These are phyloP conservation scores for Tubosaeta sp. DNA, from an alignment of 768 basidiomycete genomes.

Conservation along the genomic window DNA sequence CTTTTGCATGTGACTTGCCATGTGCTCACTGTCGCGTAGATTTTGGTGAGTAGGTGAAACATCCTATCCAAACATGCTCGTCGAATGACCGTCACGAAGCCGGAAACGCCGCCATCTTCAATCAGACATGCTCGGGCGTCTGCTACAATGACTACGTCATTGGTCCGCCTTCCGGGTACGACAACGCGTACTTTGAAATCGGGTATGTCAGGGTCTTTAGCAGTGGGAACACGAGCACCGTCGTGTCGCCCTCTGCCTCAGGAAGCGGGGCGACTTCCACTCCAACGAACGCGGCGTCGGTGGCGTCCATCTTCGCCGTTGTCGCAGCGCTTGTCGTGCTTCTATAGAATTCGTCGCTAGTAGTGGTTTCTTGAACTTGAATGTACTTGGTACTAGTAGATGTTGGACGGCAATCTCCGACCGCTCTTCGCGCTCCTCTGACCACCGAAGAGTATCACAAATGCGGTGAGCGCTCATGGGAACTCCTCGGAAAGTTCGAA, in stretches of 20 bases:
- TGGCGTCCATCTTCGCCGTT: constrained; percentile 8
- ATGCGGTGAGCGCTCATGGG: background rate
- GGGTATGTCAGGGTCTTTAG: constrained; percentile 52
- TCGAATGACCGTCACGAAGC: constrained; percentile 36
- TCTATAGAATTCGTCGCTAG: background rate
- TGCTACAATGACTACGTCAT: constrained; percentile 73
- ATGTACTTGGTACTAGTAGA: too few relatives aligned
- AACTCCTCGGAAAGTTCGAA: background rate
- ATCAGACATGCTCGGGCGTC: constrained; percentile 56
- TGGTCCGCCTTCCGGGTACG: constrained; percentile 56
- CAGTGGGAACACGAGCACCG: constrained; percentile 26
- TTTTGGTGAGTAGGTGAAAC: constrained; percentile 24
- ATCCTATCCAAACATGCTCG: constrained; percentile 5
- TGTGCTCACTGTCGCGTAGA: constrained; percentile 23
- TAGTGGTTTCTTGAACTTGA: too few relatives aligned
- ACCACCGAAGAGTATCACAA: constrained; percentile 3
- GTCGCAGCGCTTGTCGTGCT: constrained; percentile 16
- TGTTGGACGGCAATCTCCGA: background rate
- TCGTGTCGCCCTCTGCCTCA: constrained; percentile 21
- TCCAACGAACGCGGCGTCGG: constrained; percentile 12
- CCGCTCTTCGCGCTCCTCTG: background rate
- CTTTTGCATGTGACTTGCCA: constrained; percentile 9
- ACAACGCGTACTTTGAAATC: constrained; percentile 71
- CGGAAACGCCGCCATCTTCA: constrained; percentile 47
- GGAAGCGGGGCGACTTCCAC: constrained; percentile 8